A percentile compares a stretch with the other conserved stretches of the same genome.
phyloP scores from a whole-genome alignment of 345 rosid species.

The Citrus unshiu region DNA sequence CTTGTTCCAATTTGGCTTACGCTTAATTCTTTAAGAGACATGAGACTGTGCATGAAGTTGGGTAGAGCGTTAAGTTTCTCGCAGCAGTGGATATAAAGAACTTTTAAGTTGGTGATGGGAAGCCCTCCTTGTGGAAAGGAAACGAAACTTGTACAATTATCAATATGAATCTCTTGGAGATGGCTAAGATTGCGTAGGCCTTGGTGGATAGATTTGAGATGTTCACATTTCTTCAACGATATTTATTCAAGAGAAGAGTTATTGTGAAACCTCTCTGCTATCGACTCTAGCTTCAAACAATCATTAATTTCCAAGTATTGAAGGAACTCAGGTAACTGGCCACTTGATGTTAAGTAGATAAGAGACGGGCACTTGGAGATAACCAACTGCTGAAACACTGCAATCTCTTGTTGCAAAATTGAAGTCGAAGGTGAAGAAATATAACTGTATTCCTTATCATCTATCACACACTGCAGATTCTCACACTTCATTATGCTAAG shows the following conservation, averaged over 20 bases:
- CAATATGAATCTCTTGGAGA: not conserved
- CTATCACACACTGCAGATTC: slow-evolving; percentile 6
- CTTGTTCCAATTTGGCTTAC: slow-evolving; percentile 1
- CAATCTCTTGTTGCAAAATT: slow-evolving; percentile 4
- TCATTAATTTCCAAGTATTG: not conserved
- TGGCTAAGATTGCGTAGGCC: slow-evolving; percentile 4
- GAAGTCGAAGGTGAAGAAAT: not conserved
- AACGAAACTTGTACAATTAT: not conserved
- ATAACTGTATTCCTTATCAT: not conserved
- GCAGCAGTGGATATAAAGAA: not conserved
- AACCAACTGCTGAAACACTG: slow-evolving; percentile 1
- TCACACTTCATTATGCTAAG: not conserved
- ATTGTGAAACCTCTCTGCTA: slow-evolving; percentile 1
- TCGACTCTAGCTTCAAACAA: slow-evolving; percentile 6
- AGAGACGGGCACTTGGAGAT: slow-evolving; percentile 7
- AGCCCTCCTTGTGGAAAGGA: not conserved
- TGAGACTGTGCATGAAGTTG: slow-evolving; percentile 2
- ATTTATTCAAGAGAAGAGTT: slow-evolving; percentile 6
- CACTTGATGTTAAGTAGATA: not conserved
- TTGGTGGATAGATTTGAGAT: not conserved
- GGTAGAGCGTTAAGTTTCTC: slow-evolving; percentile 5
- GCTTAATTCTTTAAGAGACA: slow-evolving; percentile 3
- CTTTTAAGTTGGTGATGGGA: not conserved
- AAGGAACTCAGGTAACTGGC: not conserved
- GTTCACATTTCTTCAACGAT: not conserved